phyloP scores from a whole-genome alignment of 2,329 filamentous ascomycete species.

The Ceratocystis lukuohia region DNA sequence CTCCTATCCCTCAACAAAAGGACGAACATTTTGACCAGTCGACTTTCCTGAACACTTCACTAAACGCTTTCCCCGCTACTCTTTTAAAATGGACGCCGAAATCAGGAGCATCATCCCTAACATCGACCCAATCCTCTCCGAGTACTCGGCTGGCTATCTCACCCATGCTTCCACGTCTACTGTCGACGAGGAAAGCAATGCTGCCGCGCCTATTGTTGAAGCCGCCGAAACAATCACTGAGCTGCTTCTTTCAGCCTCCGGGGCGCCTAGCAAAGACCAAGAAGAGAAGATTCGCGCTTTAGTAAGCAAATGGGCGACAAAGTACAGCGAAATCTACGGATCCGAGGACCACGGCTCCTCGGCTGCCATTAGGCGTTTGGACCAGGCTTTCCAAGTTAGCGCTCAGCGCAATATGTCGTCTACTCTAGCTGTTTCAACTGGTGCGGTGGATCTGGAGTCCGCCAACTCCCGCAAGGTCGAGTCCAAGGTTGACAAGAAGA shows the following conservation, averaged over 20 bases:
- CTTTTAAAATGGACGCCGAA: constrained; percentile 63
- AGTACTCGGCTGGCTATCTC: constrained; percentile 89
- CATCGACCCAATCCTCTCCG: constrained; percentile 76
- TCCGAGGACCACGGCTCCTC: constrained; percentile 60
- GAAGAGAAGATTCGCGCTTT: constrained; percentile 68
- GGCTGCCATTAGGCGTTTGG: constrained; percentile 60
- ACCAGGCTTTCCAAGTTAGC: constrained; percentile 89
- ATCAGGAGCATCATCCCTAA: constrained; percentile 72
- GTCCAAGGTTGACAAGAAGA: constrained; percentile 95
- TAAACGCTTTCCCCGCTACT: neutral
- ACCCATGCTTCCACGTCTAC: constrained; percentile 82
- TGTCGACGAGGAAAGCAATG: constrained; percentile 58
- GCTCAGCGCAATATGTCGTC: constrained; percentile 93
- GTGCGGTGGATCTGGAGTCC: constrained; percentile 81
- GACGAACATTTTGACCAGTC: neutral
- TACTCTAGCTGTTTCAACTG: constrained; percentile 74
- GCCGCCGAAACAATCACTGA: constrained; percentile 76
- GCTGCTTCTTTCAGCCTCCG: constrained; percentile 84
- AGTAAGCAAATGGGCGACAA: constrained; percentile 79
- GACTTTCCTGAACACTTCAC: neutral
- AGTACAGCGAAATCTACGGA: constrained; percentile 61
- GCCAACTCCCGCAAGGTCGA: constrained; percentile 89
- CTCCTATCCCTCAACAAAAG: neutral
- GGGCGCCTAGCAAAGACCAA: constrained; percentile 57
- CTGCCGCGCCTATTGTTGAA: constrained; percentile 65